These are phyloP conservation scores for Arctostaphylos glauca DNA, from an alignment of 148 eudicot species.

Conservation along the genomic window DNA sequence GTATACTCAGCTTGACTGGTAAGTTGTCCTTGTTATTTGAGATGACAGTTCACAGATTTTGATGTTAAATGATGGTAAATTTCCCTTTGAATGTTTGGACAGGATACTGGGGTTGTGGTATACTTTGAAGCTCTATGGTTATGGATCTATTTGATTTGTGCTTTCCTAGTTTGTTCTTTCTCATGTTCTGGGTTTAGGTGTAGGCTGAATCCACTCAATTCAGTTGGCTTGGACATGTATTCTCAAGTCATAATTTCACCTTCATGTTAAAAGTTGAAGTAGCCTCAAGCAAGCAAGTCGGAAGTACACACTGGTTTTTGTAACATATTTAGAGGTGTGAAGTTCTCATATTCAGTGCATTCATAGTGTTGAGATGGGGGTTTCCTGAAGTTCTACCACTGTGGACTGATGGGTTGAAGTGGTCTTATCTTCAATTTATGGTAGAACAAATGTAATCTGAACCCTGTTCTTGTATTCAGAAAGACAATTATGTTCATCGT, in stretches of 20 bases:
- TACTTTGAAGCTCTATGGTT: conserved; percentile 3
- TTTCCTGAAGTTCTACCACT: not conserved
- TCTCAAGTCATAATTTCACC: not conserved
- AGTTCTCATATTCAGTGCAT: not conserved
- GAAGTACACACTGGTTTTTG: not conserved
- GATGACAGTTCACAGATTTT: not conserved
- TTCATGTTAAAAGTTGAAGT: not conserved
- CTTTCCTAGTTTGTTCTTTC: not conserved
- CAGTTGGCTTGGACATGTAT: too few relatives aligned
- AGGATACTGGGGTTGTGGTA: not conserved
- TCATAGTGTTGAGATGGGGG: not conserved
- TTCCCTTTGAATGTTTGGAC: not conserved
- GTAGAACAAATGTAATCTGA: not conserved
- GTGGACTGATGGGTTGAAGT: not conserved
- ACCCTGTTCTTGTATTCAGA: not conserved
- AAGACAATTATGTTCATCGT: not conserved
- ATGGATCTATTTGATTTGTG: not conserved
- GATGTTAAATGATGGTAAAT: conserved; percentile 7
- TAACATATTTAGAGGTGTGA: not conserved
- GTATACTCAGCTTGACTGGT: conserved; percentile 89
- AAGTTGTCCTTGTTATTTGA: conserved; percentile 17
- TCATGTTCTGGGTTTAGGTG: not conserved
- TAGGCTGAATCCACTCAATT: not conserved
- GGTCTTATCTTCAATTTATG: not conserved
- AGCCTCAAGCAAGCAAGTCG: not conserved